Evolutionary conservation across 2,329 filamentous ascomycete species (phyloP), one percentile per base, ranked within the genome.

Genomic region (Drechslerella coelobrocha): DNA sequence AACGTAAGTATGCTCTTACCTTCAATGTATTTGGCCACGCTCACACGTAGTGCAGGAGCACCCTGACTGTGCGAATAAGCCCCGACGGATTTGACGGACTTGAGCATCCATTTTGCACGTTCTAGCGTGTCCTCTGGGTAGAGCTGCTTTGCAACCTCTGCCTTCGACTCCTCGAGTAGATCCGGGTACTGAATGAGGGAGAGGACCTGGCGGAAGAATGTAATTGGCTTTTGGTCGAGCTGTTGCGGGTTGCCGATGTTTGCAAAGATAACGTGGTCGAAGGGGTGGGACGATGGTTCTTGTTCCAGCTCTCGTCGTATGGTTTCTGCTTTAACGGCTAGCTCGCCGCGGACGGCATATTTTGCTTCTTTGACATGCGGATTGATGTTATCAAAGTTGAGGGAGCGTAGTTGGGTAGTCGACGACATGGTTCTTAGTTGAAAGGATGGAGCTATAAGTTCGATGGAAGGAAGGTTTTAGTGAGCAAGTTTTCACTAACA

Each of bases 181-280:
- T 83, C 79, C 0, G 94, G 94, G 82, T 97, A 92, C 83, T 99
- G 94, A 68, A 97, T 81, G 73, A 99, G 80, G 81, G 91, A 96
- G 77, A 94, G 85, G 26, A 99, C 94, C 82, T 99, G 93, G 76
- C 94, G 88, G 86, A 99, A 97, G 84, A 97, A 99, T 75, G 94
- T 99, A 77, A 99, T 93, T 77, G 94, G 94, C 84, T 97, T 95
- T 84, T 99, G 94, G 81, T 97, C 94, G 73, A 99, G 87, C 82
- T 99, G 94, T 81, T 99, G 94, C 2, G 94, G 94, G 83, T 99
- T 99, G 78, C 94, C 94, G 78, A 99, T 99, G 82, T 99, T 99
- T 81, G 94, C 94, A 73, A 90, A 92, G 81, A 99, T 93, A 80
- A 99, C 88, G 69, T 91, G 85, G 76, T 90, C 84, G 80, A 99